A percentile compares a stretch with the other conserved stretches of the same genome.
Evolutionary conservation across 192 early-diverging fungal genomes (phyloP).

Genomic region (Coemansia sp.): DNA sequence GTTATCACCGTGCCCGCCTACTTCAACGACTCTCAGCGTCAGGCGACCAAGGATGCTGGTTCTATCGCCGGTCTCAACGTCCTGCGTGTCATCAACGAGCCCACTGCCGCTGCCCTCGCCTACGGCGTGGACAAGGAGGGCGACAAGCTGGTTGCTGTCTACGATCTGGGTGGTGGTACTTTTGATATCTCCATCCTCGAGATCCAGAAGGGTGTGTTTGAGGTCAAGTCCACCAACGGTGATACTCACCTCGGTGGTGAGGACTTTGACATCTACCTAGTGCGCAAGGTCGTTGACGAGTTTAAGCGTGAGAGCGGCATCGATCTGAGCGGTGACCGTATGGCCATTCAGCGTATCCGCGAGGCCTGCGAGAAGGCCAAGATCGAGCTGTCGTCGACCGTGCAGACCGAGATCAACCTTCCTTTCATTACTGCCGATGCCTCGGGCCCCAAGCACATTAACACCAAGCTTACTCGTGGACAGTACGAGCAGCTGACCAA

Average conservation of each 20-base stretch:
- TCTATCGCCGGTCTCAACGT: conserved; percentile 95
- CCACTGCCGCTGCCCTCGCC: conserved; percentile 98
- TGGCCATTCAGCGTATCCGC: conserved; percentile 96
- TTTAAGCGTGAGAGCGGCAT: conserved; percentile 98
- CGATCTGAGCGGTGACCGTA: conserved; percentile 82
- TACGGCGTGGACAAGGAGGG: conserved; percentile 98
- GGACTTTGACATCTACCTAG: conserved; percentile 99
- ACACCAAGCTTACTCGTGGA: conserved; percentile 87
- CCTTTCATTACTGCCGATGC: conserved; percentile 85
- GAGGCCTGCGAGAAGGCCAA: conserved; percentile 99
- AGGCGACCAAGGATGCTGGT: conserved; percentile 99
- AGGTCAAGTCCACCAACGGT: conserved; percentile 98
- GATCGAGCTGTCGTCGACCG: conserved; percentile 94
- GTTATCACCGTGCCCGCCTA: conserved; percentile 99
- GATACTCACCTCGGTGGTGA: conserved; percentile 99
- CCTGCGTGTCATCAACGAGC: conserved; percentile 99
- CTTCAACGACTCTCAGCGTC: conserved; percentile 99
- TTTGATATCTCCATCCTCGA: conserved; percentile 97
- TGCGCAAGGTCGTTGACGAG: conserved; percentile 90
- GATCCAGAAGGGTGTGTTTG: conserved; percentile 97
- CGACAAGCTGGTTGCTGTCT: conserved; percentile 92
- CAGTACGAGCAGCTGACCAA: conserved; percentile 85
- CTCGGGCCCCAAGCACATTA: conserved; percentile 97
- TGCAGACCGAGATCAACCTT: conserved; percentile 95
- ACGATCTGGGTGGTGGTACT: conserved; percentile 97